Percentiles rank a stretch among this genome's conserved stretches.
phyloP scores from a whole-genome alignment of 495 filamentous ascomycete genomes.

The Achaetomiella virescens region DNA sequence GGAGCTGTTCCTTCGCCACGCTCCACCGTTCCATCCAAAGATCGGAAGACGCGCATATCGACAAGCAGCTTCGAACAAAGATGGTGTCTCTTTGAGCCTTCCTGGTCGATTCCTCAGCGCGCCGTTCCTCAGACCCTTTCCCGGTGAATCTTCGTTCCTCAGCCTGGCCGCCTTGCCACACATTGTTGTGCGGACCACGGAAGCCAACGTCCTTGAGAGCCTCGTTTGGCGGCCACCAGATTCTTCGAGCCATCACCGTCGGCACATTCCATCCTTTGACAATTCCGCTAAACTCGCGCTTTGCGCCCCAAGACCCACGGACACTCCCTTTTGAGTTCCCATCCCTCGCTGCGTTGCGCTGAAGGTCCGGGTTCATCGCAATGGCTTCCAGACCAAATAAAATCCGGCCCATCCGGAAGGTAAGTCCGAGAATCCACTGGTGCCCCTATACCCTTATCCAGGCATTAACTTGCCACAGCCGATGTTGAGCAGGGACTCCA shows the following conservation, averaged over 20 bases:
- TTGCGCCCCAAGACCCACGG: slow-evolving; percentile 8
- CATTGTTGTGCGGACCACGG: not conserved
- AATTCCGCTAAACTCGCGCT: not conserved
- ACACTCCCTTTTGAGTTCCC: too few species aligned
- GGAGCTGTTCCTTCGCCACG: not conserved
- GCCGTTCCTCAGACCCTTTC: not conserved
- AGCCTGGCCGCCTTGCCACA: not conserved
- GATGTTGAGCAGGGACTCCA: slow-evolving; percentile 21
- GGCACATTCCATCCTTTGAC: not conserved
- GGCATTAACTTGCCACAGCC: slow-evolving; percentile 18
- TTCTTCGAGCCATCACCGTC: not conserved
- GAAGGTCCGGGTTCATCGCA: not conserved
- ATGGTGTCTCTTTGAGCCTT: not conserved
- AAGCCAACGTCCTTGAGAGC: not conserved
- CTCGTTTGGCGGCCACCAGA: not conserved
- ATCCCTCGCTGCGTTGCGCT: not conserved
- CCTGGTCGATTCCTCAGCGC: not conserved
- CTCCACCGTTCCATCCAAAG: not conserved
- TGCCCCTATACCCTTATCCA: not conserved
- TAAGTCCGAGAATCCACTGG: slow-evolving; percentile 4
- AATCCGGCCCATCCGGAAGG: slow-evolving; percentile 22
- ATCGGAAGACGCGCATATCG: not conserved
- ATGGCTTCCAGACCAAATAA: slow-evolving; percentile 25
- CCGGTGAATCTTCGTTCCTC: not conserved
- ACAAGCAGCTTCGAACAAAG: slow-evolving; percentile 2